Evolutionary conservation across 768 basidiomycete species (phyloP), one percentile per base, ranked within the genome.

Genomic region (Tylopilus subfusipes): DNA sequence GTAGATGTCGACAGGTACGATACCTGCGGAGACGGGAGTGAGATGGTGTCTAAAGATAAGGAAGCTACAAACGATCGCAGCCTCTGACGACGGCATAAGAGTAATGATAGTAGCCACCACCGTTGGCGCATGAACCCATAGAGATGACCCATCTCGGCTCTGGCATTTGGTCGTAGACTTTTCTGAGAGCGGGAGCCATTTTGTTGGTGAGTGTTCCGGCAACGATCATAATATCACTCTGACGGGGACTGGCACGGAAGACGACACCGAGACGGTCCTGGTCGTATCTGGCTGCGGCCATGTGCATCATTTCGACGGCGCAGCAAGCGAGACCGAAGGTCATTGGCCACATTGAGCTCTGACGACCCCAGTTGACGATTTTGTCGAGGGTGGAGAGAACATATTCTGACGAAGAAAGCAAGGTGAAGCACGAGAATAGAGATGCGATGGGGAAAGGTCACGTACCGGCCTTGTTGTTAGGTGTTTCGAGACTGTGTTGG

Each of bases 131-230:
- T 5, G 96, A 98, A 43, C 97, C 97, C 97, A 99, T 98, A 24
- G 96, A 98, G 68, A 99, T 90, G 54, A 99, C 97, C 97, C 97
- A 99, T 67, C 96, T 90, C 84, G 97, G 97, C 66, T 98, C 94
- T 30, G 97, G 97, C 96, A 98, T 98, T 72, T 99, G 93, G 73
- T 95, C 93, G 65, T 94, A 94, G 52, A 94, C 95, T 73, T 94
- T 98, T 65, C 97, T 82, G 68, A 99, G 71, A 9, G 97, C 96
- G 39, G 97, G 97, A 5, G 95, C 97, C 97, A 99, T 99, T 77
- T 99, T 98, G 78, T 99, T 99, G 57, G 97, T 99, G 64, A 99
- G 75, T 0, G 97, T 99, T 31, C 97, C 97, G 45, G 96, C 96
- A 42, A 99, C 97, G 68, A 99, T 99, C 96, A 98, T 98, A 67